Evolutionary conservation across 2,329 filamentous ascomycete species (phyloP).

Genomic region (Moelleriella libera): DNA sequence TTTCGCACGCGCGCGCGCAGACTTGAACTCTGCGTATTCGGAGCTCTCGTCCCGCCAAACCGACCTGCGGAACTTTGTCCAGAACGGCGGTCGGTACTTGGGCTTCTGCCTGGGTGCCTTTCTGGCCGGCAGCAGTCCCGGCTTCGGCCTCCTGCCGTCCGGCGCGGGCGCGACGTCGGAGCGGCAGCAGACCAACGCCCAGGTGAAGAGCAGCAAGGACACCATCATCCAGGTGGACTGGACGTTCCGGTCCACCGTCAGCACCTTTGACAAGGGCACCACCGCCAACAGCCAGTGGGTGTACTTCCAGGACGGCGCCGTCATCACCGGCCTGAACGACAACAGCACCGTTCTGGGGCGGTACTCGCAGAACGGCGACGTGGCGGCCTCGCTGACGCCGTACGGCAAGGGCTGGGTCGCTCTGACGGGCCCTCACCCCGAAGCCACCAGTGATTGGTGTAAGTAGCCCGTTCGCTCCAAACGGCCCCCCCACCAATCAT

Average conservation of each 20-base stretch:
- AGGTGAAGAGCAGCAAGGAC: conserved; percentile 7
- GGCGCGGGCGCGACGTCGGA: conserved; percentile 6
- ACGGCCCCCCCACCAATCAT: too few relatives aligned
- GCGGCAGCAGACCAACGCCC: conserved; percentile 3
- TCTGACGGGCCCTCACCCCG: conserved; percentile 11
- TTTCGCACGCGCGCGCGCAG: conserved; percentile 1
- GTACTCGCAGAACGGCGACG: conserved; percentile 10
- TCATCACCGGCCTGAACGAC: conserved; percentile 5
- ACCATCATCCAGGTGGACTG: conserved; percentile 12
- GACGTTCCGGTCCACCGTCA: conserved; percentile 6
- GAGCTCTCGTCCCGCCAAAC: conserved; percentile 5
- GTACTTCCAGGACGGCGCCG: conserved; percentile 13
- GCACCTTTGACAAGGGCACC: conserved; percentile 1
- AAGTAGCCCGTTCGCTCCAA: conserved; percentile 2
- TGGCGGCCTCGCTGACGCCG: conserved; percentile 10
- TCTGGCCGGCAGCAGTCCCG: conserved; percentile 10
- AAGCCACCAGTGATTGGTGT: conserved; percentile 12
- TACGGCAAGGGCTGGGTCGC: conserved; percentile 11
- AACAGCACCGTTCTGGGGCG: conserved; percentile 7
- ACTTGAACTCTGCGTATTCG: conserved; percentile 7
- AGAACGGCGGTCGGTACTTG: conserved; percentile 10
- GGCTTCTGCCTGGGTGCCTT: conserved; percentile 15
- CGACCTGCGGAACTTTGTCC: conserved; percentile 8
- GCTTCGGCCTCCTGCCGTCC: conserved; percentile 8
- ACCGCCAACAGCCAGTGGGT: conserved; percentile 8